Percentiles rank a stretch among this genome's conserved stretches.
phyloP scores from a whole-genome alignment of 2,329 filamentous ascomycete species.

The Penicillium decumbens region DNA sequence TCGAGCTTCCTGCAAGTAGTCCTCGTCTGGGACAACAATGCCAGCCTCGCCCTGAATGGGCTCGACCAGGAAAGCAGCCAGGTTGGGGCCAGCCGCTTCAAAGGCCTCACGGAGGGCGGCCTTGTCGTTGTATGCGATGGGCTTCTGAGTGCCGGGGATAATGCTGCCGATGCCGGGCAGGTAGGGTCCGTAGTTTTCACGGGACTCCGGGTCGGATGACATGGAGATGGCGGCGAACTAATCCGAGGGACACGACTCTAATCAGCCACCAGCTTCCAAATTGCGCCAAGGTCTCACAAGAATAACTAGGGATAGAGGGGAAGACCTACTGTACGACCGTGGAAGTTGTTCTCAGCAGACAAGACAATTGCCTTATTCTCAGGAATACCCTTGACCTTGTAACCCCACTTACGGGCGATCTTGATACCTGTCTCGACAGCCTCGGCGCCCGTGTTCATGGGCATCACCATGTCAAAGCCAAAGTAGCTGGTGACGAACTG shows the following conservation, averaged over 20 bases:
- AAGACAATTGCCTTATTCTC: slow-evolving; percentile 80
- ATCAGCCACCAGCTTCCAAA: slow-evolving; percentile 1
- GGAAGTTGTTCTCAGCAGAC: slow-evolving; percentile 86
- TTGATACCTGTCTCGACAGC: slow-evolving; percentile 95
- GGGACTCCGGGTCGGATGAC: slow-evolving; percentile 90
- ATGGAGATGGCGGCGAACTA: slow-evolving; percentile 93
- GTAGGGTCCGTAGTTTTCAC: slow-evolving; percentile 95
- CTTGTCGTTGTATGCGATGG: slow-evolving; percentile 82
- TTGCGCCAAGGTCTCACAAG: neutral
- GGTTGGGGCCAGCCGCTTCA: slow-evolving; percentile 73
- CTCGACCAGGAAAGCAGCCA: slow-evolving; percentile 90
- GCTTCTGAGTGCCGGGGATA: slow-evolving; percentile 68
- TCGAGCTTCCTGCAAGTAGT: slow-evolving; percentile 75
- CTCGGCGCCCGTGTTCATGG: slow-evolving; percentile 97
- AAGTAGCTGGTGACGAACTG: slow-evolving; percentile 86
- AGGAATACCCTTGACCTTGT: slow-evolving; percentile 89
- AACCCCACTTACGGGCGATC: slow-evolving; percentile 95
- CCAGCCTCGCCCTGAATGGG: slow-evolving; percentile 97
- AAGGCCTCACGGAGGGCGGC: slow-evolving; percentile 73
- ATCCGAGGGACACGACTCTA: slow-evolving; percentile 6
- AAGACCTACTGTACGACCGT: slow-evolving; percentile 76
- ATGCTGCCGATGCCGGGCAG: slow-evolving; percentile 78
- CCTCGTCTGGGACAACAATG: slow-evolving; percentile 87
- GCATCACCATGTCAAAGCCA: slow-evolving; percentile 94
- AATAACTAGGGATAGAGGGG: neutral